These are phyloP conservation scores for Mycena galericulata DNA, from an alignment of 768 basidiomycete species.

Conservation along the genomic window DNA sequence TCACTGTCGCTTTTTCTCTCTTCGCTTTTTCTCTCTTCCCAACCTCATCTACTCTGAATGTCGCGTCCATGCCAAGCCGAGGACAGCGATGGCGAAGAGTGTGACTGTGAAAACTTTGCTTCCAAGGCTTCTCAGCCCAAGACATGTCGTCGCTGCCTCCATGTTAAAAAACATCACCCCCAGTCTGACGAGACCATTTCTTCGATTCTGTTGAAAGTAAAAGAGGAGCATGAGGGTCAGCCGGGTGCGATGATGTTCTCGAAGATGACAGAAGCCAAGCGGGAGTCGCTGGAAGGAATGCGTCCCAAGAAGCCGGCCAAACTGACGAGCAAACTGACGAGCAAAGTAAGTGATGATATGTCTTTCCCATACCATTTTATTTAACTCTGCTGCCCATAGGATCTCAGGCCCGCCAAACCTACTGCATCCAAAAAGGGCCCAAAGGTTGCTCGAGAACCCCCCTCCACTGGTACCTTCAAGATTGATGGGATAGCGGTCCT, in stretches of 20 bases:
- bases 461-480: not conserved
- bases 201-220: not conserved
- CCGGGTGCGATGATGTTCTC: no score
- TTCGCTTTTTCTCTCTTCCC: no score
- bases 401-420: no score
- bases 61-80: not conserved
- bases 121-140: not conserved
- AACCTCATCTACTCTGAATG: not conserved
- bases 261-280: not conserved
- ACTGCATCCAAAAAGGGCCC: not conserved
- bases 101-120: constrained; percentile 1
- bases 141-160: not conserved
- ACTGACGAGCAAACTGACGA: no score
- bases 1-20: not conserved
- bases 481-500: not conserved
- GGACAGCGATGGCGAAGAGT: not conserved
- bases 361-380: no score
- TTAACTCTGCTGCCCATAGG: not conserved
- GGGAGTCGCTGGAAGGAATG: not conserved
- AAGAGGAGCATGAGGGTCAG: not conserved
- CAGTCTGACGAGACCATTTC: not conserved
- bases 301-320: not conserved
- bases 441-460: not conserved
- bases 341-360: not conserved
- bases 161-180: not conserved